Evolutionary conservation across 1,284 basidiomycete species (phyloP), one percentile per base, ranked within the genome.

Genomic region (Fomitiporia mediterranea): DNA sequence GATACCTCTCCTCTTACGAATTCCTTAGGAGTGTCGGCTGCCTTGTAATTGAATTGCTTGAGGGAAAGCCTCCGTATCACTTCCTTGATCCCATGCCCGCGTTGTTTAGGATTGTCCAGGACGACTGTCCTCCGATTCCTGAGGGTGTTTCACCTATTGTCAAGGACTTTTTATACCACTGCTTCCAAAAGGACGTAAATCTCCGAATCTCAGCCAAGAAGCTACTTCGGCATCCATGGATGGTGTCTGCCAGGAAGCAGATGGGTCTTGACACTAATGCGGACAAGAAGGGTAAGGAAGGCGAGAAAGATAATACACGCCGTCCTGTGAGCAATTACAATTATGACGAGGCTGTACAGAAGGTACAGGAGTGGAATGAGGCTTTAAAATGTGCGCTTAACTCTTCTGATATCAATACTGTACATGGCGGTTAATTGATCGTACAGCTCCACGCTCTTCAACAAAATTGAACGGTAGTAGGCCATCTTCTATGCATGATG

Each of bases 331-430:
- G 83, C 66, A 89, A 89, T 69, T 86, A 91, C 70, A 91, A 90
- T 62, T 96, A 90, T 67, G 93, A 98, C 62, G 92, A 98, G 66
- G 93, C 92, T 11, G 92, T 99, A 39, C 78, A 94, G 67, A 88
- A 91, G 65, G 96, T 99, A 19, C 94, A 97, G 71, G 91, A 98
- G 69, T 99, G 95, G 95, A 99, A 99, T 65, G 91, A 98, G 68
- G 94, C 94, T 0, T 73, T 99, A 55, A 94, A 87, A 74, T 94
- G 89, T 93, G 68, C 63, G 81, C 71, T 9, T n/a, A n/a, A n/a
- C 23, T 11, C 6, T 28, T 46, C 19, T 37, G 8, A 43, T 28
- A 49, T 9, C n/a, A 49, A 25, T 7, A 13, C 11, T 27, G n/a
- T n/a, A 37, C 8, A 32, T 30, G 25, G 25, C 30, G n/a, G 21